Percentiles rank a stretch among this genome's conserved stretches.
Conservation (phyloP, 2,329 filamentous ascomycete species). For the Paracorniculantispora psalliotae region DNA sequence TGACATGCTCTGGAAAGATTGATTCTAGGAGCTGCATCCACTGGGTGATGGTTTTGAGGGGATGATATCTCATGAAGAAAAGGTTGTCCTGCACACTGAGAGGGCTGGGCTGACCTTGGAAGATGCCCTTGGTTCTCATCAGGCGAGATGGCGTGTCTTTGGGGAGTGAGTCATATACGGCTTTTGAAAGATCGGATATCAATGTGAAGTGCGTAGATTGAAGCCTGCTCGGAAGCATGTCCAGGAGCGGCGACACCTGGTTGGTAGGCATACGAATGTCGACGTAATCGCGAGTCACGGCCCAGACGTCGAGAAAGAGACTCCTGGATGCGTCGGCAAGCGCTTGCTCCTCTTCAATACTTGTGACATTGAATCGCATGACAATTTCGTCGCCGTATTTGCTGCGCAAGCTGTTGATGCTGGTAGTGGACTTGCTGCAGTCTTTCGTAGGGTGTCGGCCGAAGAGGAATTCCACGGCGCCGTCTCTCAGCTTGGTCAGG, state of each 20-base stretch:
- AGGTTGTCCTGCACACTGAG: slow-evolving; percentile 56
- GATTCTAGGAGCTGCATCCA: slow-evolving; percentile 90
- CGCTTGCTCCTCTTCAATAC: slow-evolving; percentile 61
- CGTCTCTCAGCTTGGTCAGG: slow-evolving; percentile 47
- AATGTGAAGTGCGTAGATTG: slow-evolving; percentile 67
- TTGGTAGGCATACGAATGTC: slow-evolving; percentile 77
- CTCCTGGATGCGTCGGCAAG: slow-evolving; percentile 68
- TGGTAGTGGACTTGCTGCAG: slow-evolving; percentile 17
- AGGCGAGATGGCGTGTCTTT: slow-evolving; percentile 17
- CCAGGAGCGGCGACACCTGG: slow-evolving; percentile 71
- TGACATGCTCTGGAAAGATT: slow-evolving; percentile 80
- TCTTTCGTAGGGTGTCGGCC: slow-evolving; percentile 36
- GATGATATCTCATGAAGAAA: slow-evolving; percentile 92
- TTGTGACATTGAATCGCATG: slow-evolving; percentile 76
- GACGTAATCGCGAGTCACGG: slow-evolving; percentile 72
- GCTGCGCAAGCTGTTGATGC: slow-evolving; percentile 30
- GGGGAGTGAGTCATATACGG: slow-evolving; percentile 56
- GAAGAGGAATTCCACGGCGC: slow-evolving; percentile 45
- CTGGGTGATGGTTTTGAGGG: slow-evolving; percentile 71
- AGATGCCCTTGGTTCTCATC: slow-evolving; percentile 23
- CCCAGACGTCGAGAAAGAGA: slow-evolving; percentile 87
- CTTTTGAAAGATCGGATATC: slow-evolving; percentile 73
- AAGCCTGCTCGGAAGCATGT: slow-evolving; percentile 70
- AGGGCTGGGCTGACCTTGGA: slow-evolving; percentile 26
- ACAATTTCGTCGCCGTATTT: slow-evolving; percentile 79